Percentiles rank a stretch among this genome's conserved stretches.
These are phyloP conservation scores for Porosira glacialis DNA, from an alignment of 352 stramenopile species.

Conservation along the genomic window DNA sequence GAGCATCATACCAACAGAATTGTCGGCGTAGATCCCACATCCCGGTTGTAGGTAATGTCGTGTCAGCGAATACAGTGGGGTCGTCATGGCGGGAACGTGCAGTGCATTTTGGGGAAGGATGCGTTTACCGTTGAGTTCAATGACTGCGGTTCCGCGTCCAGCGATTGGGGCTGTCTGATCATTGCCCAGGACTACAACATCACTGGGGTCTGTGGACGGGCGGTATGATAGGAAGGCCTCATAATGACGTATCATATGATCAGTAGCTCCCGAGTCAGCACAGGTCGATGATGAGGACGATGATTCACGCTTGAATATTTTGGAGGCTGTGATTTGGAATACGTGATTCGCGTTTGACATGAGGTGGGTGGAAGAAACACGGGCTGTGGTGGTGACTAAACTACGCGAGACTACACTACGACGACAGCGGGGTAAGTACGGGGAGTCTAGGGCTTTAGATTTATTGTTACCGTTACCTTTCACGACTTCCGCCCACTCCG, in stretches of 20 bases:
- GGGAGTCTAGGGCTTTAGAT: background rate
- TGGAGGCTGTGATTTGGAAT: background rate
- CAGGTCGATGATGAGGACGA: background rate
- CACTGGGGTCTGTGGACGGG: background rate
- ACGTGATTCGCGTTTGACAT: background rate
- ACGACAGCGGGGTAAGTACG: background rate
- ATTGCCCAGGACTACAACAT: conserved; percentile 5
- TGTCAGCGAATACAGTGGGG: conserved; percentile 10
- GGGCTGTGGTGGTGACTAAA: background rate
- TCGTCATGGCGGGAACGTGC: conserved; percentile 12
- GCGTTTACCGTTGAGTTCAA: conserved; percentile 17
- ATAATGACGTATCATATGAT: conserved; percentile 15
- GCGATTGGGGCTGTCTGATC: conserved; percentile 7
- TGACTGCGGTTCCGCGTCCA: conserved; percentile 5
- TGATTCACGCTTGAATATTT: background rate
- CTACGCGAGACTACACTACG: background rate
- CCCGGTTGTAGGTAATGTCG: background rate
- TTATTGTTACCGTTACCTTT: background rate
- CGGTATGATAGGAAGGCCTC: conserved; percentile 17
- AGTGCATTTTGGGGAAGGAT: conserved; percentile 16
- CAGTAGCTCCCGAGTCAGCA: conserved; percentile 19
- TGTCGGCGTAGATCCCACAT: conserved; percentile 15
- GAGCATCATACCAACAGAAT: conserved; percentile 5
- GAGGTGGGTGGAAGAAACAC: background rate
- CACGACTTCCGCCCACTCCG: too few species aligned